phyloP scores from a whole-genome alignment of 169 alveolate species.

The Plasmodium inui region DNA sequence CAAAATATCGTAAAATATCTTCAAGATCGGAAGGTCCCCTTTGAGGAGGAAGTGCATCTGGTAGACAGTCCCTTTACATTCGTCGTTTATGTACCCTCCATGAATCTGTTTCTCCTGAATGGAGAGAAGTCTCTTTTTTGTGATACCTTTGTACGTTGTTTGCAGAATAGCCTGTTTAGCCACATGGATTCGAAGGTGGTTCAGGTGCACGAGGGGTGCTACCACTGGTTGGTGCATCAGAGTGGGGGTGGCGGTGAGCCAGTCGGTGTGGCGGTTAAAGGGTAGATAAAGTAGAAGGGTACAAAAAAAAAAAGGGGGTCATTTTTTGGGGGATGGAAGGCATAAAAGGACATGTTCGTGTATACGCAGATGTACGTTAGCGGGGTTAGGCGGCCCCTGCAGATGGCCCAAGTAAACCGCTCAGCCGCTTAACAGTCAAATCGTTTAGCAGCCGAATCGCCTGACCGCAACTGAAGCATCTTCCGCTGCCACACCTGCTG shows the following conservation, averaged over 20 bases:
- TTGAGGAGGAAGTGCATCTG: slow-evolving; percentile 8
- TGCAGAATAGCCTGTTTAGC: slow-evolving; percentile 23
- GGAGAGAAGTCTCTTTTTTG: slow-evolving; percentile 11
- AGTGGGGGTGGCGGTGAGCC: background rate
- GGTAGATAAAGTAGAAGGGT: background rate
- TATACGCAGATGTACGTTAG: background rate
- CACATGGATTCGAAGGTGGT: slow-evolving; percentile 14
- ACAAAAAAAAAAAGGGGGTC: background rate
- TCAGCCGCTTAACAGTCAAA: background rate
- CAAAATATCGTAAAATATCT: slow-evolving; percentile 8
- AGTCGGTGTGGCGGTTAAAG: background rate
- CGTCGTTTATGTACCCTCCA: slow-evolving; percentile 37
- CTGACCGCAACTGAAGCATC: slow-evolving; percentile 25
- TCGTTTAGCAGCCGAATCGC: background rate
- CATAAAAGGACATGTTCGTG: background rate
- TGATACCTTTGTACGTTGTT: slow-evolving; percentile 25
- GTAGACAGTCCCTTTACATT: slow-evolving; percentile 63
- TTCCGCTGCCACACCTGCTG: slow-evolving; percentile 46
- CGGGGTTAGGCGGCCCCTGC: background rate
- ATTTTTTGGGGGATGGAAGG: background rate
- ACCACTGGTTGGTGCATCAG: background rate
- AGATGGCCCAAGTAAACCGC: background rate
- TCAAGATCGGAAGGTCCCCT: background rate
- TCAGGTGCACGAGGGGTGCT: background rate
- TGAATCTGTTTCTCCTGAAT: slow-evolving; percentile 21